Conservation (phyloP, 1,284 basidiomycete species). For the Pseudozyma hubeiensis region DNA sequence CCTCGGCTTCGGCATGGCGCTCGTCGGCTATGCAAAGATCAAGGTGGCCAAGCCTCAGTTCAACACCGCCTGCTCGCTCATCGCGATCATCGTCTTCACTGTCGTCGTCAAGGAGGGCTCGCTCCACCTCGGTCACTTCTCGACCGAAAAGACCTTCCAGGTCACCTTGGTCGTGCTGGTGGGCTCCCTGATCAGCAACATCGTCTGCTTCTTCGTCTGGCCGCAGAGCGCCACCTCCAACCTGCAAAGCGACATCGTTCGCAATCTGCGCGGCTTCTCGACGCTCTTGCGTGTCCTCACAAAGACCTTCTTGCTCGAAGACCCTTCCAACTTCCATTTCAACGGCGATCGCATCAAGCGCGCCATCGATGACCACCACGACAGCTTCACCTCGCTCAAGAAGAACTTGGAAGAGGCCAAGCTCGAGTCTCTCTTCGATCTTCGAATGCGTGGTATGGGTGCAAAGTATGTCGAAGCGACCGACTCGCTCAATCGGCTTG, state of each 20-base stretch:
- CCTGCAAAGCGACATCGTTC: conserved; percentile 73
- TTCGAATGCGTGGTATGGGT: conserved; percentile 54
- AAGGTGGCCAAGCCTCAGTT: conserved; percentile 91
- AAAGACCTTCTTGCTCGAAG: conserved; percentile 64
- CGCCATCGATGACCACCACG: conserved; percentile 63
- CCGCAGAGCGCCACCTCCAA: conserved; percentile 85
- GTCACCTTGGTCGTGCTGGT: conserved; percentile 77
- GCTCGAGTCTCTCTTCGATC: conserved; percentile 58
- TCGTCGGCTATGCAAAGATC: conserved; percentile 86
- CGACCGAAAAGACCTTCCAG: conserved; percentile 66
- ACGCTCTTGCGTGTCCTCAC: conserved; percentile 61
- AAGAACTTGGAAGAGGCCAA: conserved; percentile 63
- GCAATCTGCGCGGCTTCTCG: conserved; percentile 59
- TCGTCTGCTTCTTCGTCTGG: conserved; percentile 84
- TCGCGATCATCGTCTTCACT: conserved; percentile 57
- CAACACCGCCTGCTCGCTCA: conserved; percentile 78
- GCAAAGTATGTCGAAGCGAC: conserved; percentile 54
- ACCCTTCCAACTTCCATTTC: conserved; percentile 59
- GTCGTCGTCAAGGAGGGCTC: conserved; percentile 88
- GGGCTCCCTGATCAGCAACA: conserved; percentile 81
- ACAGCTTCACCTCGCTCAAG: conserved; percentile 62
- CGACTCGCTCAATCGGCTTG: conserved; percentile 59
- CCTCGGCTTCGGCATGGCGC: conserved; percentile 80
- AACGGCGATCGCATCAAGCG: conserved; percentile 57
- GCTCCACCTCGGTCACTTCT: conserved; percentile 72